phyloP scores from a whole-genome alignment of 371 early-diverging fungal species.

The Syncephalastrum racemosum region DNA sequence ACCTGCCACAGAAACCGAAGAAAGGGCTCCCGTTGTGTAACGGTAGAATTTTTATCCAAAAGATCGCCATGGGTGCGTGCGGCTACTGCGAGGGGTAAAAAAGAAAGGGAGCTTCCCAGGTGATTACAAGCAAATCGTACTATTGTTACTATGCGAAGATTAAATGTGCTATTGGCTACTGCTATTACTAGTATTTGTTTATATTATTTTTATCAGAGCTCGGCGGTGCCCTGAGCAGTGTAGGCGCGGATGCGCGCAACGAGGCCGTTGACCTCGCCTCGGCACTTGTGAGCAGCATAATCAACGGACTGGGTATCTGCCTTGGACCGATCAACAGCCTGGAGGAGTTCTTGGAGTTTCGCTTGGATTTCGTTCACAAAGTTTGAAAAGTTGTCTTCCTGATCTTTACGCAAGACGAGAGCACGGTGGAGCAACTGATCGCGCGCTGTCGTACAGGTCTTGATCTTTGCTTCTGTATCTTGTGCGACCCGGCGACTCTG shows the following conservation, averaged over 20 bases:
- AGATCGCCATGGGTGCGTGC: no score
- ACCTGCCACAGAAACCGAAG: no score
- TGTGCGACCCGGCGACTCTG: constrained; percentile 10
- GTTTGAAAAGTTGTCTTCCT: constrained; percentile 22
- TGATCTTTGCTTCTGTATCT: constrained; percentile 10
- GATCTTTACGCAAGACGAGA: constrained; percentile 7
- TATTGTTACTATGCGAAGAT: not conserved
- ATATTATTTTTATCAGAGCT: constrained; percentile 1
- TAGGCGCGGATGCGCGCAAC: constrained; percentile 37
- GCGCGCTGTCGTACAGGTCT: constrained; percentile 10
- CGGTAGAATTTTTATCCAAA: no score
- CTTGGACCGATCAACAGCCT: constrained; percentile 14
- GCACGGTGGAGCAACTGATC: constrained; percentile 8
- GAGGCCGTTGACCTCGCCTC: constrained; percentile 41
- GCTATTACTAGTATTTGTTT: constrained; percentile 1
- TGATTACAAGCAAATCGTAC: no score
- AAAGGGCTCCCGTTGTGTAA: no score
- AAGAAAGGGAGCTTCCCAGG: no score
- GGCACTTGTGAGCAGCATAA: constrained; percentile 30
- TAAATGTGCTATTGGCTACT: not conserved
- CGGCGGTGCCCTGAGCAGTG: constrained; percentile 25
- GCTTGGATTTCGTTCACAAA: constrained; percentile 25
- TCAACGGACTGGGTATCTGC: constrained; percentile 24
- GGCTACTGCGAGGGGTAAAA: no score
- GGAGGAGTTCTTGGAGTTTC: constrained; percentile 22